Conservation (phyloP, 805 yeast genomes). For the Metschnikowia drakensbergensis region DNA sequence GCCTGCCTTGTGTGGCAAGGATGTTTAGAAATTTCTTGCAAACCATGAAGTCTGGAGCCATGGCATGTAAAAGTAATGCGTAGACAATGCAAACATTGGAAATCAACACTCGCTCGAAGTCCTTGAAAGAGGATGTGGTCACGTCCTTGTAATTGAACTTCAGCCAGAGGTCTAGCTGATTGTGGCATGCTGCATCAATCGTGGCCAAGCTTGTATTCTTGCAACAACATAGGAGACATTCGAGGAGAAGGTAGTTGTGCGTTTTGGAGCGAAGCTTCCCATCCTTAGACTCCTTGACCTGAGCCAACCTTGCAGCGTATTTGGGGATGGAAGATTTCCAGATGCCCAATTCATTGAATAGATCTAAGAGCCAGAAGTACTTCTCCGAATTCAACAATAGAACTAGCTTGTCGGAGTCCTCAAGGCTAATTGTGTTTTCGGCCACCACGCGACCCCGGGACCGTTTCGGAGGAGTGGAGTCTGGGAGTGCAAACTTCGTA, state of each 20-base stretch:
- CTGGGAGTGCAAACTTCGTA: not conserved
- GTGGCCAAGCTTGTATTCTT: constrained; percentile 14
- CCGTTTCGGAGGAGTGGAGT: not conserved
- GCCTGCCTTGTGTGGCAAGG: constrained; percentile 31
- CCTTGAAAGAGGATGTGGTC: constrained; percentile 11
- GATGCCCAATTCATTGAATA: constrained; percentile 35
- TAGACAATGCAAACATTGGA: constrained; percentile 30
- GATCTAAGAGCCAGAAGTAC: constrained; percentile 38
- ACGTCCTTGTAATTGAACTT: constrained; percentile 13
- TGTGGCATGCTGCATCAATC: constrained; percentile 6
- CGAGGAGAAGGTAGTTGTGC: constrained; percentile 21
- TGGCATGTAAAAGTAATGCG: constrained; percentile 17
- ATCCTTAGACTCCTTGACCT: constrained; percentile 8
- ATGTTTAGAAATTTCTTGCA: constrained; percentile 11
- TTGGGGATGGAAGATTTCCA: constrained; percentile 38
- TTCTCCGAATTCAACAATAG: constrained; percentile 29
- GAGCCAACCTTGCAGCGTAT: constrained; percentile 24
- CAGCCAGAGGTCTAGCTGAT: constrained; percentile 27
- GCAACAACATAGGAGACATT: constrained; percentile 30
- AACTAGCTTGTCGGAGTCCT: constrained; percentile 20
- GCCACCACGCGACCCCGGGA: not conserved
- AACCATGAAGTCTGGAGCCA: constrained; percentile 10
- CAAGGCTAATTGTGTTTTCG: not conserved
- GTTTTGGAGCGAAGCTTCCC: constrained; percentile 7
- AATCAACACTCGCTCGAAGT: constrained; percentile 29